Evolutionary conservation across 106 monocot species (phyloP), one percentile per base, ranked within the genome.

Genomic region (Allium fistulosum): DNA sequence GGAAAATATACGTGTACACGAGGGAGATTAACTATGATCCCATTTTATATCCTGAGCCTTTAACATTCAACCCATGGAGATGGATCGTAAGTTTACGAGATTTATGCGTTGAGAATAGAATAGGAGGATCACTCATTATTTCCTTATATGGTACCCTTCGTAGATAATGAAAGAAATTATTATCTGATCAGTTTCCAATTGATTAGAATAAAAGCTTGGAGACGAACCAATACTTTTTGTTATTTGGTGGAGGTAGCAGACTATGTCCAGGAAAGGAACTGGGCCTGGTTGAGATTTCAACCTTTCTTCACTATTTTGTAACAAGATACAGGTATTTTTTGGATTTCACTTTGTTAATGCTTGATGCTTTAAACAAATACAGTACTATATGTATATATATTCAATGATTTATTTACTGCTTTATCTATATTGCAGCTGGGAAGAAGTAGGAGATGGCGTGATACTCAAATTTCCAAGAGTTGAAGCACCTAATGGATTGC

Each of bases 41-140:
- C 0, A 74, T 62, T 61, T 12, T 87, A 59, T 90, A 99, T 78
- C 74, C 78, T 0, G 92, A 99, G n/a, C 97, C 97, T 0, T 60
- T 83, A n/a, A 65, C 15, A 51, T 99, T 99, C 84, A 87, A 99
- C 77, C 97, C 97, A 69, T 99, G 97, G 97, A 90, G 97, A 82
- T 99, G 97, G 97, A 71, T 77, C 86, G 92, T 99, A 14, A 73
- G 79, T n/a, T 53, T 53, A 53, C 61, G 45, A 59, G 17, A n/a
- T 7, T 10, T 10, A 10, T 53, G 52, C 1, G 52, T 53, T 53
- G 9, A 0, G 22, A 22, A 22, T 22, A 22, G 22, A 22, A 22
- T 22, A 22, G 22, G 22, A 22, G 22, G 1, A 22, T 22, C 22
- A 22, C 22, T 22, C 22, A 22, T 22, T 22, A 22, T 22, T 22